These are phyloP conservation scores for Colletotrichum shisoi DNA, from an alignment of 2,329 filamentous ascomycete species.

Conservation along the genomic window DNA sequence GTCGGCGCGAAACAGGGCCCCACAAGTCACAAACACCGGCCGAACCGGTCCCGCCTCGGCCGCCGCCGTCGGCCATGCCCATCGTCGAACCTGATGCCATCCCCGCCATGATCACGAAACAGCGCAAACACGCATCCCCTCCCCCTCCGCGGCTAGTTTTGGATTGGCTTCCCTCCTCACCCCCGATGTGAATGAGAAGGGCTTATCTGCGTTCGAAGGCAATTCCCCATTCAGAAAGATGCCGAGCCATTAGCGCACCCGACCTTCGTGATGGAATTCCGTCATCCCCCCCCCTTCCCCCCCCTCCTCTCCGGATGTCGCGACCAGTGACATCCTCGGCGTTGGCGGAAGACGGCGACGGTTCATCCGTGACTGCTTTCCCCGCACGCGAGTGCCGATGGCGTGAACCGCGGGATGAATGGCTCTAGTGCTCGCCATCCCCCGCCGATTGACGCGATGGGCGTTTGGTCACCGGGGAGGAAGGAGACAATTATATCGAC, in stretches of 20 bases:
- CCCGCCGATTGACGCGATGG: constrained; percentile 9
- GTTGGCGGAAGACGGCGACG: background rate
- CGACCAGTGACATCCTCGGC: background rate
- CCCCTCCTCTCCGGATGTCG: background rate
- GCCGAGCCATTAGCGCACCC: background rate
- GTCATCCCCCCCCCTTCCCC: no score
- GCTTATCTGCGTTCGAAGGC: no score
- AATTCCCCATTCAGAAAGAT: background rate
- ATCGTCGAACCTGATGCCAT: constrained; percentile 15
- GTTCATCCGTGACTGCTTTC: background rate
- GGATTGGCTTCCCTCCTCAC: no score
- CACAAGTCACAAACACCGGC: background rate
- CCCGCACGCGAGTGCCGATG: constrained; percentile 7
- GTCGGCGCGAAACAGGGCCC: background rate
- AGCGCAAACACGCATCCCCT: background rate
- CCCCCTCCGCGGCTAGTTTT: no score
- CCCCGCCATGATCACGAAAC: constrained; percentile 3
- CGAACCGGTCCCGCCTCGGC: constrained; percentile 37
- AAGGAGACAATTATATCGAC: no score
- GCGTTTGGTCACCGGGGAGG: no score
- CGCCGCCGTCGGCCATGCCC: background rate
- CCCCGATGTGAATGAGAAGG: no score
- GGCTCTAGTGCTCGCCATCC: constrained; percentile 16
- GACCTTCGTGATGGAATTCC: background rate
- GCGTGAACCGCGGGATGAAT: constrained; percentile 9